Evolutionary conservation across 352 stramenopile genomes (phyloP).

Genomic region (Phytophthora nicotianae): DNA sequence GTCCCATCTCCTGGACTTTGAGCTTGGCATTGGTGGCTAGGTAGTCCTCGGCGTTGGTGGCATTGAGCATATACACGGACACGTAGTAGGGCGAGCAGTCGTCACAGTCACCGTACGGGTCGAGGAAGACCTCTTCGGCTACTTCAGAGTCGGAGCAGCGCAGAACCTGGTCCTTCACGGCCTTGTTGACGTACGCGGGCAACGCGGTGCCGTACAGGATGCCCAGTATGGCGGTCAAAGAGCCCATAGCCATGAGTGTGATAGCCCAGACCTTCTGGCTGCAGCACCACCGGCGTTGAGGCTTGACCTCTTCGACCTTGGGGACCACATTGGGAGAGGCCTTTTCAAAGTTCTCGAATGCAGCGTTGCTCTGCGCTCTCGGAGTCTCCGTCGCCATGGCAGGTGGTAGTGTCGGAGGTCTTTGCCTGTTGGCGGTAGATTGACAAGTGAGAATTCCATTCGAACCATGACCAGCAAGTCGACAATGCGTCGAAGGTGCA

Average conservation of each 20-base stretch:
- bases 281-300: conserved; percentile 36
- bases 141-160: conserved; percentile 46
- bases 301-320: conserved; percentile 33
- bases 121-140: conserved; percentile 49
- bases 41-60: conserved; percentile 72
- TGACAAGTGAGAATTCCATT: conserved; percentile 23
- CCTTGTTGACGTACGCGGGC: conserved; percentile 53
- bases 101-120: conserved; percentile 74
- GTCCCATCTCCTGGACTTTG: conserved; percentile 63
- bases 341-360: conserved; percentile 34
- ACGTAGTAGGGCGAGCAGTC: conserved; percentile 82
- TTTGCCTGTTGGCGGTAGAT: conserved; percentile 17
- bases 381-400: conserved; percentile 28
- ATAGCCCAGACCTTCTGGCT: conserved; percentile 38
- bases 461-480: conserved; percentile 1
- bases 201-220: conserved; percentile 63
- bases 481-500: background rate
- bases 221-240: conserved; percentile 41
- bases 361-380: conserved; percentile 13
- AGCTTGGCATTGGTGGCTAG: conserved; percentile 57
- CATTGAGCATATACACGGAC: conserved; percentile 74
- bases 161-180: conserved; percentile 40
- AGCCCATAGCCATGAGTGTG: conserved; percentile 40
- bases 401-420: background rate
- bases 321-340: conserved; percentile 21